Evolutionary conservation across 2,329 filamentous ascomycete species (phyloP).

Genomic region (Colletotrichum higginsianum): DNA sequence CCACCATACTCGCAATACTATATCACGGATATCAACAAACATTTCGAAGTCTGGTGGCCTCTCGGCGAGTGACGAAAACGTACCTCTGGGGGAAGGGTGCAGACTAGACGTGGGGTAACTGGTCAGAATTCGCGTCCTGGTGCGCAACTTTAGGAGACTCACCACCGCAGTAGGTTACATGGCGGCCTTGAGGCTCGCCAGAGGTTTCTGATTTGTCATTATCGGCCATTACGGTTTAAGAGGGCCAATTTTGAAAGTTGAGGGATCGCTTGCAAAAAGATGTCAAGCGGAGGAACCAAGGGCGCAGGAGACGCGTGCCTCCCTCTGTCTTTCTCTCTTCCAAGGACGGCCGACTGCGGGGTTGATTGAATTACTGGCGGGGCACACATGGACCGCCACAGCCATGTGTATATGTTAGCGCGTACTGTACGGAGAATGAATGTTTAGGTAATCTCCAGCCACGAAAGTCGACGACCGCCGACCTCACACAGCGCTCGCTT

Average conservation of each 20-base stretch:
- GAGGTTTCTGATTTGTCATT: slow-evolving; percentile 61
- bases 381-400: slow-evolving; percentile 41
- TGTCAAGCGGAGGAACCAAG: slow-evolving; percentile 41
- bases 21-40: not conserved
- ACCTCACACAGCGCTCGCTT: not conserved
- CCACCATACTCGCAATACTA: slow-evolving; percentile 99
- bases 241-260: slow-evolving; percentile 26
- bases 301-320: slow-evolving; percentile 35
- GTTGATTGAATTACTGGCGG: slow-evolving; percentile 41
- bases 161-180: slow-evolving; percentile 73
- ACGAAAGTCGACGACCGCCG: not conserved
- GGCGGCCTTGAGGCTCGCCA: slow-evolving; percentile 65
- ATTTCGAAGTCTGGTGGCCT: not conserved
- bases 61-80: slow-evolving; percentile 27
- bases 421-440: too few relatives aligned
- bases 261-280: slow-evolving; percentile 27
- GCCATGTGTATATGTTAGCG: not conserved
- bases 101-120: slow-evolving; percentile 61
- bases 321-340: slow-evolving; percentile 29
- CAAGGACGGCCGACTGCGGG: slow-evolving; percentile 41
- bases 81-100: slow-evolving; percentile 77
- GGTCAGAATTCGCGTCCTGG: slow-evolving; percentile 34
- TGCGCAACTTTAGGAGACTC: slow-evolving; percentile 50
- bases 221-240: slow-evolving; percentile 66
- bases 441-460: slow-evolving; percentile 22